Evolutionary conservation across 306 rosid species (phyloP), one percentile per base, ranked within the genome.

Genomic region (Macrotyloma uniflorum): DNA sequence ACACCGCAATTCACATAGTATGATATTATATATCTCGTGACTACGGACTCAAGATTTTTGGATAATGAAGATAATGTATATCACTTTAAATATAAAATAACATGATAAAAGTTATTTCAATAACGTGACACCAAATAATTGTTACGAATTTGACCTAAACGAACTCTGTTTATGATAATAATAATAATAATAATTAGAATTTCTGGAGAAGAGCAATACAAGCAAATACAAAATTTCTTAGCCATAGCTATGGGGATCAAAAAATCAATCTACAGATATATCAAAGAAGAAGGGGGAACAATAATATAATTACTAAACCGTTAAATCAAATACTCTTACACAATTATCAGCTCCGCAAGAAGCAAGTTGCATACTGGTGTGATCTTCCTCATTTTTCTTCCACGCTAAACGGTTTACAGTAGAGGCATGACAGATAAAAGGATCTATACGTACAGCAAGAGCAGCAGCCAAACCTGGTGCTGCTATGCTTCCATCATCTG

Each of bases 271-370:
- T 80, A 80, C 50, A 58, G 78, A 67, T 57, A 32, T 12, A 54
- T 43, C 3, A 55, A 82, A 63, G 30, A 62, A 62, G 3, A 43
- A 51, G n/a, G 40, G 53, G 53, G 24, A 5, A 18, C 22, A 61
- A 3, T 19, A 43, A 70, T 76, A 74, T 43, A 51, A 64, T 49
- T 50, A 79, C 63, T 74, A 61, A 74, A 80, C 75, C 54, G 83
- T 84, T 62, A 96, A 86, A 43, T 90, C 88, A 64, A 91, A 93
- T n/a, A 96, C 90, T 85, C 97, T 88, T 49, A 89, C 93, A 75
- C 98, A 89, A 58, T 93, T 85, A 76, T 96, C 98, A 58, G 87
- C 91, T 36, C 97, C 99, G 82, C 97, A 88, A n/a, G 98, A 96
- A 83, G 96, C 99, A 23, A 96, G 88, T 85, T 90, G 91, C 61